A percentile compares a stretch with the other conserved stretches of the same genome.
phyloP scores from a whole-genome alignment of 768 basidiomycete genomes.

The Termitomyces sp. region DNA sequence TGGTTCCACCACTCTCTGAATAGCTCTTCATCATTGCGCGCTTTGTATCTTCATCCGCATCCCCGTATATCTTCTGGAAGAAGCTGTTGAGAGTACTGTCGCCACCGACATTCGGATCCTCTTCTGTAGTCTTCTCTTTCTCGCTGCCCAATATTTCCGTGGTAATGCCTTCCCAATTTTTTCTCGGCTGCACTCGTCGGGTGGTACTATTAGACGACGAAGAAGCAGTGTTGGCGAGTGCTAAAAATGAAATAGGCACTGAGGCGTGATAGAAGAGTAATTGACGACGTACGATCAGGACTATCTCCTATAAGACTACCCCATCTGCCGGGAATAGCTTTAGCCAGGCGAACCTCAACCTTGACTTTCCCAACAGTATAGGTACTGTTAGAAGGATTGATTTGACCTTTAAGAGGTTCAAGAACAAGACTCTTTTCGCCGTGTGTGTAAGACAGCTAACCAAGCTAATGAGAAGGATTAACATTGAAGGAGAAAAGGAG shows the following conservation, averaged over 20 bases:
- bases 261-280: neutral
- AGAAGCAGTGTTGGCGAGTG: constrained; percentile 25
- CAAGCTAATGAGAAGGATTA: neutral
- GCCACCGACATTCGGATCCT: constrained; percentile 88
- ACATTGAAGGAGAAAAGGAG: neutral
- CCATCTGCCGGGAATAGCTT: constrained; percentile 69
- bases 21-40: constrained; percentile 99
- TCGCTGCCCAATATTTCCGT: constrained; percentile 58
- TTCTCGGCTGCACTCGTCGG: constrained; percentile 30
- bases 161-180: constrained; percentile 91
- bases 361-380: constrained; percentile 81
- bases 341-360: constrained; percentile 76
- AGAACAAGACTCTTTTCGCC: constrained; percentile 68
- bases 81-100: constrained; percentile 82
- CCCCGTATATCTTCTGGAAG: constrained; percentile 87
- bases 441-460: constrained; percentile 54
- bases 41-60: constrained; percentile 87
- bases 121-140: constrained; percentile 60
- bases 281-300: constrained; percentile 57
- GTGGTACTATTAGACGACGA: constrained; percentile 27
- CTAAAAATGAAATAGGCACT: constrained; percentile 11
- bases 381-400: constrained; percentile 55
- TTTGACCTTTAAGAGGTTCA: constrained; percentile 78
- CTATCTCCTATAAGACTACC: constrained; percentile 65
- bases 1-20: constrained; percentile 90